A percentile compares a stretch with the other conserved stretches of the same genome.
These are phyloP conservation scores for Hypericum perforatum DNA, from an alignment of 345 rosid genomes.

Conservation along the genomic window DNA sequence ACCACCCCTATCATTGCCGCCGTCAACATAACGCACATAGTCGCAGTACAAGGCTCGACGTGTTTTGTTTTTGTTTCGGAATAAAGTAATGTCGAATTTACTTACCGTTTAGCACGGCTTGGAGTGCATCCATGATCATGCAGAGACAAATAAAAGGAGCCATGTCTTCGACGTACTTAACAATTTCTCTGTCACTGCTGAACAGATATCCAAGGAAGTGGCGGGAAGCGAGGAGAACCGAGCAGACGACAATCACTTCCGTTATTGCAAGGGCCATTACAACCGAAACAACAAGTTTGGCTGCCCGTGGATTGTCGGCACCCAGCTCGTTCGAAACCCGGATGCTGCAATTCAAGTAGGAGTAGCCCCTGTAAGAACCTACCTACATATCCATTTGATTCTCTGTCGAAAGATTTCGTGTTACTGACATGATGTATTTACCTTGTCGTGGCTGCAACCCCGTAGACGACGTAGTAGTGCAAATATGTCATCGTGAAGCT, in stretches of 20 bases:
- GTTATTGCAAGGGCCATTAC: constrained; percentile 1
- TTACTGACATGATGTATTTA: constrained; percentile 7
- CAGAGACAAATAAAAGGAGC: constrained; percentile 5
- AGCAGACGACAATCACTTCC: neutral
- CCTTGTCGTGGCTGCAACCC: constrained; percentile 51
- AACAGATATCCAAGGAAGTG: constrained; percentile 1
- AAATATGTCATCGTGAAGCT: constrained; percentile 33
- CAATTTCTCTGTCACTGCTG: constrained; percentile 2
- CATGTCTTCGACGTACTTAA: constrained; percentile 1
- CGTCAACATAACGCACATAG: too few species aligned
- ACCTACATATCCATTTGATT: neutral
- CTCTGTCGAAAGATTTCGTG: neutral
- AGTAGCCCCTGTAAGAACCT: neutral
- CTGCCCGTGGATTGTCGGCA: neutral
- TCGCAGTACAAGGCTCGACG: too few species aligned
- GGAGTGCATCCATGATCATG: neutral
- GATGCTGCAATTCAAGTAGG: neutral
- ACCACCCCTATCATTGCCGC: neutral
- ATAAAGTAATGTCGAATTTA: neutral
- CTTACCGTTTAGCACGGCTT: constrained; percentile 1
- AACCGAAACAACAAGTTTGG: neutral
- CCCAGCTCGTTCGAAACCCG: constrained; percentile 5
- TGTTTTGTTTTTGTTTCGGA: too few species aligned
- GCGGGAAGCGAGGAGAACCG: neutral
- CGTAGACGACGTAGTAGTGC: constrained; percentile 32